Conservation (phyloP, 2,329 filamentous ascomycete genomes). For the Fusarium sp. region DNA sequence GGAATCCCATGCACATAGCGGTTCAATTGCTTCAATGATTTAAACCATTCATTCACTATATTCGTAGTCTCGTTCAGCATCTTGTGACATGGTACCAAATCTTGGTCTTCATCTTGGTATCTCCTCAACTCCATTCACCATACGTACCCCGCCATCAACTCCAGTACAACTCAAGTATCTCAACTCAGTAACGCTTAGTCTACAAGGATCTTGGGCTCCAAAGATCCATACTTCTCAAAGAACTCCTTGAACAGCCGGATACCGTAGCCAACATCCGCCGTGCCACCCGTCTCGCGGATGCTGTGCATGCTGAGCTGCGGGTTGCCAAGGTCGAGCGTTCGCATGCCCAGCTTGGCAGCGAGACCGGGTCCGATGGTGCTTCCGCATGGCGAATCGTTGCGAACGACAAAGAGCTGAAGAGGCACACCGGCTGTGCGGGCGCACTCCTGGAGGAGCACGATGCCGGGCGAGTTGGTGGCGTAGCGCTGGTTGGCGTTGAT, state of each 20-base stretch:
- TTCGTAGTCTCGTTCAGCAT: slow-evolving; percentile 11
- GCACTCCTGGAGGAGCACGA: slow-evolving; percentile 90
- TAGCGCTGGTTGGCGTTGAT: slow-evolving; percentile 98
- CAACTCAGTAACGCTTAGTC: slow-evolving; percentile 64
- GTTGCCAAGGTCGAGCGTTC: slow-evolving; percentile 93
- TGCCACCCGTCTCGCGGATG: slow-evolving; percentile 92
- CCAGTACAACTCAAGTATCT: slow-evolving; percentile 13
- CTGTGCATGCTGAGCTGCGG: slow-evolving; percentile 97
- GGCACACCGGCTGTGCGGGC: slow-evolving; percentile 82
- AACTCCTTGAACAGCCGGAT: slow-evolving; percentile 90
- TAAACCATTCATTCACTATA: neutral
- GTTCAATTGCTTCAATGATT: slow-evolving; percentile 7
- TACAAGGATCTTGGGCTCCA: slow-evolving; percentile 86
- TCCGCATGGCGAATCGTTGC: slow-evolving; percentile 94
- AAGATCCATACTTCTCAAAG: slow-evolving; percentile 83
- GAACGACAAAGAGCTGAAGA: slow-evolving; percentile 93
- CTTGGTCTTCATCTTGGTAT: neutral
- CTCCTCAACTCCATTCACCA: slow-evolving; percentile 24
- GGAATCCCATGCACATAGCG: neutral
- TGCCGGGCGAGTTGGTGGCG: slow-evolving; percentile 94
- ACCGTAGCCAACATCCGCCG: slow-evolving; percentile 87
- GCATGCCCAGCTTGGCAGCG: slow-evolving; percentile 83
- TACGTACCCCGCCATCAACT: slow-evolving; percentile 8
- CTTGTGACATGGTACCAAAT: slow-evolving; percentile 2
- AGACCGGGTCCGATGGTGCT: slow-evolving; percentile 99